phyloP scores from a whole-genome alignment of 2,329 filamentous ascomycete genomes.

The Neofusicoccum sp. region DNA sequence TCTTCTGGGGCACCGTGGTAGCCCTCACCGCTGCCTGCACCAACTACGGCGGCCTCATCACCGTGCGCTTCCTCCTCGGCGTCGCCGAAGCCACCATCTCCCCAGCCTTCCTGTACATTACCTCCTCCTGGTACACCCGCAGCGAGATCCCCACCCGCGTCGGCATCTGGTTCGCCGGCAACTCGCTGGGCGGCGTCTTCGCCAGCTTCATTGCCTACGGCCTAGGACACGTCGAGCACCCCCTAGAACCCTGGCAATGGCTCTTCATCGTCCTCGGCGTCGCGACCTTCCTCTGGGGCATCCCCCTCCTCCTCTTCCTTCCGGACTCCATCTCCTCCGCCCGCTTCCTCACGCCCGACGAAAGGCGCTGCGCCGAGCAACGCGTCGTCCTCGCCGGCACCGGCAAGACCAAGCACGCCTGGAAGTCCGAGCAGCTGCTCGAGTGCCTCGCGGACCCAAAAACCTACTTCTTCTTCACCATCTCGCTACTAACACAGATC shows the following conservation, averaged over 20 bases:
- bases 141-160: conserved; percentile 50
- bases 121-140: conserved; percentile 27
- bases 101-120: conserved; percentile 32
- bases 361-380: conserved; percentile 28
- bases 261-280: conserved; percentile 52
- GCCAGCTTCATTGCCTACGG: conserved; percentile 29
- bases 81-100: conserved; percentile 29
- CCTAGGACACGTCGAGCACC: conserved; percentile 15
- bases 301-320: conserved; percentile 44
- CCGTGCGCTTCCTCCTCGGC: conserved; percentile 35
- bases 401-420: conserved; percentile 69
- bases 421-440: conserved; percentile 68
- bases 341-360: conserved; percentile 25
- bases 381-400: conserved; percentile 30
- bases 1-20: conserved; percentile 56
- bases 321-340: conserved; percentile 41
- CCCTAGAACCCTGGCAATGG: conserved; percentile 47
- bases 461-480: conserved; percentile 24
- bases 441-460: conserved; percentile 31
- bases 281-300: conserved; percentile 47
- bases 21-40: conserved; percentile 31
- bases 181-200: conserved; percentile 53
- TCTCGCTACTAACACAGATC: conserved; percentile 20
- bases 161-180: conserved; percentile 50
- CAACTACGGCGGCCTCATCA: conserved; percentile 31